Percentiles rank a stretch among this genome's conserved stretches.
These are phyloP conservation scores for Debaryomycetaceae sp. DNA, from an alignment of 1,139 yeast species.

Conservation along the genomic window DNA sequence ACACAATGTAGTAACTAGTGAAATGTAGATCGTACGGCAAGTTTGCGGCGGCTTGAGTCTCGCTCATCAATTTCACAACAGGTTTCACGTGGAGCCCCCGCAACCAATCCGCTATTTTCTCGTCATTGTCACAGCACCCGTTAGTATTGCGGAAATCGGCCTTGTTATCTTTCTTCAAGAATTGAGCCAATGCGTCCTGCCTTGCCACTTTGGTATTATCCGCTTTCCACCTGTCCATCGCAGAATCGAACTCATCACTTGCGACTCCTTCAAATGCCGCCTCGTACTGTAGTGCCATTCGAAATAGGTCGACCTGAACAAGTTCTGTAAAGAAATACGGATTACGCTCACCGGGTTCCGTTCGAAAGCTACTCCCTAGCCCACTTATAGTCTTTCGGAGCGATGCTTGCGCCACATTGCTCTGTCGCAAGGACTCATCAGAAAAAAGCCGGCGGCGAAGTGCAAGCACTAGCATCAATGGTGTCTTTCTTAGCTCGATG, in stretches of 20 bases:
- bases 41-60: slow-evolving; percentile 1
- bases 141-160: background rate
- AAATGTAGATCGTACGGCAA: slow-evolving; percentile 25
- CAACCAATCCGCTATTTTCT: slow-evolving; percentile 2
- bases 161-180: slow-evolving; percentile 1
- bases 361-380: too few species aligned
- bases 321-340: slow-evolving; percentile 23
- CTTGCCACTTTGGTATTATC: too few species aligned
- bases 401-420: slow-evolving; percentile 12
- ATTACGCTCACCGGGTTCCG: slow-evolving; percentile 6
- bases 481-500: slow-evolving; percentile 17
- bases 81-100: background rate
- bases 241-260: background rate
- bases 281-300: slow-evolving; percentile 12
- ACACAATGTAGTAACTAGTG: slow-evolving; percentile 16
- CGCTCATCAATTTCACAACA: background rate
- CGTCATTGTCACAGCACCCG: background rate
- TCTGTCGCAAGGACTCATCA: slow-evolving; percentile 14
- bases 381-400: slow-evolving; percentile 1
- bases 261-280: background rate
- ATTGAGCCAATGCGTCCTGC: slow-evolving; percentile 1
- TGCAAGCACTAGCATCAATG: slow-evolving; percentile 21
- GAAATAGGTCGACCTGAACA: slow-evolving; percentile 17
- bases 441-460: slow-evolving; percentile 21
- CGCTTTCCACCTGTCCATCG: background rate